Evolutionary conservation across 2,329 filamentous ascomycete species (phyloP).

Genomic region (Sphaerulina musiva): DNA sequence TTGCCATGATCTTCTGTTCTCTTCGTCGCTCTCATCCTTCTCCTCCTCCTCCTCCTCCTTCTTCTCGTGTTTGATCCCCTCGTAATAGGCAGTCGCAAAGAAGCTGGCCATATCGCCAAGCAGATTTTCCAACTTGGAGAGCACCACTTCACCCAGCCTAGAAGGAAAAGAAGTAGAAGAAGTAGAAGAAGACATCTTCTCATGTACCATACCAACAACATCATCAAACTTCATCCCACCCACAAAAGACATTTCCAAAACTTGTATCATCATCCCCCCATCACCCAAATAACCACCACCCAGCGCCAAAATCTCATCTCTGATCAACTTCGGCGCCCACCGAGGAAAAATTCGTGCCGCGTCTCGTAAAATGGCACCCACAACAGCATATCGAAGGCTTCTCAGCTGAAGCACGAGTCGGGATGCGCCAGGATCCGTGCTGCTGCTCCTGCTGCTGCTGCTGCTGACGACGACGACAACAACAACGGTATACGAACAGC

Average conservation of each 20-base stretch:
- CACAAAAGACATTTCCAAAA: slow-evolving; percentile 12
- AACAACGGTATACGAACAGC: slow-evolving; percentile 13
- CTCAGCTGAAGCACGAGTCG: slow-evolving; percentile 13
- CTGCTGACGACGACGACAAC: no score
- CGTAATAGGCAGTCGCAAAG: slow-evolving; percentile 13
- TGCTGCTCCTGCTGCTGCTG: neutral
- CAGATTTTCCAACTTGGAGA: slow-evolving; percentile 1
- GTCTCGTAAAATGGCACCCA: neutral
- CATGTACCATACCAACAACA: neutral
- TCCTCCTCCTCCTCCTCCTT: neutral
- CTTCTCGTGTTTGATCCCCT: neutral
- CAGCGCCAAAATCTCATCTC: slow-evolving; percentile 1
- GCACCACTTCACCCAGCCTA: neutral
- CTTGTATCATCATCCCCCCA: slow-evolving; percentile 4
- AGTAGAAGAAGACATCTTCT: no score
- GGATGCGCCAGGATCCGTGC: neutral
- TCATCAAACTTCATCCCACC: neutral
- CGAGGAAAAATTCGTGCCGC: slow-evolving; percentile 3
- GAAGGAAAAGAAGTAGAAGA: neutral
- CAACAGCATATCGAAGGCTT: neutral
- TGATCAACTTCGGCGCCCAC: slow-evolving; percentile 6
- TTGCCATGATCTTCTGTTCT: neutral
- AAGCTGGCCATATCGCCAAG: slow-evolving; percentile 12
- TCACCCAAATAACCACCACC: neutral
- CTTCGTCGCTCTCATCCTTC: neutral